Base-by-base conservation (phyloP, 2,329 filamentous ascomycete species). In the Pseudopithomyces chartarum region DNA sequence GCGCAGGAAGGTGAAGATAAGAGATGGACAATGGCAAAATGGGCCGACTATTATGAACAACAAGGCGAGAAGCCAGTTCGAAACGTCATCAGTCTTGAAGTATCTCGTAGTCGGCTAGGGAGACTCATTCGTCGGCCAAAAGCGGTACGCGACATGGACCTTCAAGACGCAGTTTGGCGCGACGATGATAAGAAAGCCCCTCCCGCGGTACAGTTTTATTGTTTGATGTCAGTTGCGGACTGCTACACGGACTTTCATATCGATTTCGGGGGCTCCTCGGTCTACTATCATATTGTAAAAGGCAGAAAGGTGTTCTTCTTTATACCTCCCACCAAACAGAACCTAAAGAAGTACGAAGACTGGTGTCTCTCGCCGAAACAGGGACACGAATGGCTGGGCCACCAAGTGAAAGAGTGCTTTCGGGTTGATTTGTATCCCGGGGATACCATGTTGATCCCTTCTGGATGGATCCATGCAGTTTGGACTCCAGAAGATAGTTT, bases 161-260 rank as follows among this genome's bases (percentile, higher is more conserved):
- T 85, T 3, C 81, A 82, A 63, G 82, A 85, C 58, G 75, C 80
- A 4, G 81, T 84, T n/a, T 85, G 82, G 82, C 82, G 80, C 15
- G 77, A 79, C 54, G 81, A 82, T 43, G 82, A 84, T 46, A 81
- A 83, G 60, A 80, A 81, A 29, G 81, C 86, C 52, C 85, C 81
- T 54, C 85, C 86, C 6, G 84, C 86, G 56, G 87, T 90, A 7
- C 86, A 88, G 57, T 89, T 87, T 66, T 88, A 88, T 75, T 87
- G 85, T 67, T 76, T 90, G 34, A 90, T 90, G 87, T 89, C 87
- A 5, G 86, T 89, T 20, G 85, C 86, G 12, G 87, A 90, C 71
- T 88, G 86, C 71, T 90, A 88, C 62, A 90, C 87, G 19, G 87
- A 90, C 70, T 90, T 90, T 63, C 87, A 90, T 72, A 87, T 90